Evolutionary conservation across 2,329 filamentous ascomycete genomes (phyloP).

Genomic region (Xylaria sp.): DNA sequence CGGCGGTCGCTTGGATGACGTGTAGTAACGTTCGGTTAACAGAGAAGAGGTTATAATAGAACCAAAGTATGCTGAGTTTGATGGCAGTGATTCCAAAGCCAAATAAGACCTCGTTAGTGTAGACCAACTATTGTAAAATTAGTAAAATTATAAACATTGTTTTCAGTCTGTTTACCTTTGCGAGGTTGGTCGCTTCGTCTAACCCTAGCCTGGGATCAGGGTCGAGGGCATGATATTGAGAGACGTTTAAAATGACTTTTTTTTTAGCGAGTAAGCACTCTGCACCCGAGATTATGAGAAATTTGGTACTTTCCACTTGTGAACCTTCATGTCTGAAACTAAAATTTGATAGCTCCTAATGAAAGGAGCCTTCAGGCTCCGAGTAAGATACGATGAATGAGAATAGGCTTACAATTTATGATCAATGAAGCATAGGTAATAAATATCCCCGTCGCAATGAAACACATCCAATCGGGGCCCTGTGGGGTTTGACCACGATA

Average conservation of each 20-base stretch:
- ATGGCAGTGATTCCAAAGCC: constrained; percentile 25
- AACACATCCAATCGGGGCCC: constrained; percentile 23
- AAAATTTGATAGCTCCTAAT: no score
- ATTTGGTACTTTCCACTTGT: not conserved
- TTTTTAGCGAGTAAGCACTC: not conserved
- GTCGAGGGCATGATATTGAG: constrained; percentile 8
- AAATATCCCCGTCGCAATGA: constrained; percentile 14
- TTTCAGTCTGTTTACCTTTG: constrained; percentile 6
- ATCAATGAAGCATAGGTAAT: not conserved
- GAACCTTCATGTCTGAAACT: not conserved
- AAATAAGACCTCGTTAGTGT: constrained; percentile 23
- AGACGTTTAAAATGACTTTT: constrained; percentile 25
- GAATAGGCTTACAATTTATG: constrained; percentile 16
- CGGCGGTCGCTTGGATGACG: constrained; percentile 1
- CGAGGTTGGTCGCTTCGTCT: constrained; percentile 2
- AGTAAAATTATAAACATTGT: not conserved
- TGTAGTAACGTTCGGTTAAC: constrained; percentile 1
- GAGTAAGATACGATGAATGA: not conserved
- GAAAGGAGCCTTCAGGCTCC: no score
- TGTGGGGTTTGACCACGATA: constrained; percentile 2
- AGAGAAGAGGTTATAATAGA: constrained; percentile 25
- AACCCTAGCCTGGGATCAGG: not conserved
- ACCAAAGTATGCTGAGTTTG: constrained; percentile 32
- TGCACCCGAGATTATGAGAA: not conserved
- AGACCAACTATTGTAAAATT: not conserved